Evolutionary conservation across 176 grass and related monocot species (phyloP), one percentile per base, ranked within the genome.

Genomic region (Puya raimondii): DNA sequence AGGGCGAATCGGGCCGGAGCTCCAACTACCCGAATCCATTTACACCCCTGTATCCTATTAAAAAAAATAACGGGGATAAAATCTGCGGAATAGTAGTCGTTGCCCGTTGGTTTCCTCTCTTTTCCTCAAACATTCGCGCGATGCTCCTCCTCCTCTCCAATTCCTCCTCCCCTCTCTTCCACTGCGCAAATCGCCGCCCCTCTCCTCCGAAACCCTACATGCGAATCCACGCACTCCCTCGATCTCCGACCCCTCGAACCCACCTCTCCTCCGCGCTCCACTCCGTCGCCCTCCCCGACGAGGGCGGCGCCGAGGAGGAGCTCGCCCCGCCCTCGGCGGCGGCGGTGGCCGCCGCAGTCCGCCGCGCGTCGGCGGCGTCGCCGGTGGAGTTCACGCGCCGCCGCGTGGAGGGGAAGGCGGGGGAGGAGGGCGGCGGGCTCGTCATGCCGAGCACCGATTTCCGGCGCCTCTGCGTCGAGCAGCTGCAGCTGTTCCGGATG

Each of bases 401-500:
- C 23, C 66, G 48, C 57, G 47, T 25, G 21, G 66, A 76, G 48
- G 70, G 78, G 74, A 66, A 20, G 48, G 57, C 42, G 52, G 70
- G 70, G 53, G 59, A 14, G n/a, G 72, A 64, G 6, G 64, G 76
- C 20, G 67, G 17, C 0, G 73, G 73, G 16, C 0, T 71, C 5
- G 53, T 76, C 50, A 83, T 75, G 63, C 89, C 89, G 11, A 92
- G 89, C 77, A 66, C 85, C 1, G 85, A 92, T 66, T 88, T 92
- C 42, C 85, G 56, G 47, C 66, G 80, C 23, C 82, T 88, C 18
- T 92, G 90, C 47, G 65, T 74, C 7, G 90, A 86, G 76, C 85
- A 92, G 79, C 90, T 92, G 20, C 77, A 86, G 78, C 75, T 92
- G 68, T 92, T 92, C 70, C 80, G 85, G 25, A 25, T 71, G 80